Percentiles rank a stretch among this genome's conserved stretches.
These are phyloP conservation scores for Poa annua DNA, from an alignment of 176 grass and related monocot genomes.

Conservation along the genomic window DNA sequence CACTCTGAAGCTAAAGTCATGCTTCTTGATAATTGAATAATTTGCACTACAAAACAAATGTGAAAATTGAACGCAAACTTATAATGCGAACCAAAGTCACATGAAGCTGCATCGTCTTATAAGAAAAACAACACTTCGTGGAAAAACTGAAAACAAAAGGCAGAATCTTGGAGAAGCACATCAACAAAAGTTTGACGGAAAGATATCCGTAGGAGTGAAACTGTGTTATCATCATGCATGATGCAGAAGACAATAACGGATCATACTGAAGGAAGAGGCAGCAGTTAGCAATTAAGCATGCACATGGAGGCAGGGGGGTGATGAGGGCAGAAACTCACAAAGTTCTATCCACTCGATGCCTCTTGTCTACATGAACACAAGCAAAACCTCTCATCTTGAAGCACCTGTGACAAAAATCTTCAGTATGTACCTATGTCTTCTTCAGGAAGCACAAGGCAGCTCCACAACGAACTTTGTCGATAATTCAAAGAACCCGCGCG, in stretches of 20 bases:
- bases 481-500: not conserved
- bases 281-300: not conserved
- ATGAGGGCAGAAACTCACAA: conserved; percentile 44
- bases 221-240: not conserved
- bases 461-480: not conserved
- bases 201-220: not conserved
- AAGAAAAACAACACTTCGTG: not conserved
- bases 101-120: not conserved
- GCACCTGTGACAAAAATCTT: conserved; percentile 35
- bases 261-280: not conserved
- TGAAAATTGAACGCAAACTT: not conserved
- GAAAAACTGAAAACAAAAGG: not conserved
- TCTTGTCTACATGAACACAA: conserved; percentile 48
- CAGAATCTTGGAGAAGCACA: not conserved
- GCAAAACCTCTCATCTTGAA: conserved; percentile 54
- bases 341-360: conserved; percentile 54
- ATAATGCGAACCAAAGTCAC: not conserved
- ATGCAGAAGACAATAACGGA: not conserved
- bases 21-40: not conserved
- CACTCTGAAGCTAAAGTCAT: not conserved
- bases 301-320: not conserved
- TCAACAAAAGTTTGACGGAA: not conserved
- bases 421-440: not conserved
- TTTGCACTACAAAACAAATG: not conserved
- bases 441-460: not conserved